Evolutionary conservation across 129 eudicot genomes (phyloP).

Genomic region (Erigeron canadensis): DNA sequence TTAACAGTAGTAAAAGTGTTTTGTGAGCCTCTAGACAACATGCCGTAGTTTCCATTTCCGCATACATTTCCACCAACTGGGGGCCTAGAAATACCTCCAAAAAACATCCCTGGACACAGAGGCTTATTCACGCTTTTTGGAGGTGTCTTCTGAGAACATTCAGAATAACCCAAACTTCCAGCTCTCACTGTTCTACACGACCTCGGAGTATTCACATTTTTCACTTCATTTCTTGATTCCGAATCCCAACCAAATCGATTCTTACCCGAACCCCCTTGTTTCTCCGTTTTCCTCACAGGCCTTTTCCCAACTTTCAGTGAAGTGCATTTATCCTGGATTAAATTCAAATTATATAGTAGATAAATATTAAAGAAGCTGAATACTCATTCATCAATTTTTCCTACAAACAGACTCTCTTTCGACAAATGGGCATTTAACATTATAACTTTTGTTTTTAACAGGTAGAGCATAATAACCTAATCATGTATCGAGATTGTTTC

Average conservation of each 20-base stretch:
- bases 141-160: constrained; percentile 67
- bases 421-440: too few relatives aligned
- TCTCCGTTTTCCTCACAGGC: constrained; percentile 73
- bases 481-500: neutral
- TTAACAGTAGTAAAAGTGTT: constrained; percentile 44
- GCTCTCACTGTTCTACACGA: constrained; percentile 53
- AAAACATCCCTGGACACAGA: constrained; percentile 54
- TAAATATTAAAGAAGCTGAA: too few relatives aligned
- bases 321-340: too few relatives aligned
- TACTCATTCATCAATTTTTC: too few relatives aligned
- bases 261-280: constrained; percentile 41
- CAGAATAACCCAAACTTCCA: constrained; percentile 50
- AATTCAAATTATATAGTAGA: too few relatives aligned
- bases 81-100: constrained; percentile 54
- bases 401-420: too few relatives aligned
- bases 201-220: constrained; percentile 53
- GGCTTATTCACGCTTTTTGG: constrained; percentile 88
- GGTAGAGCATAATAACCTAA: constrained; percentile 13
- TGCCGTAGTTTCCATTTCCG: constrained; percentile 43
- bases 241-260: constrained; percentile 57
- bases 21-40: constrained; percentile 61
- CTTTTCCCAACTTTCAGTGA: too few relatives aligned
- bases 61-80: constrained; percentile 47
- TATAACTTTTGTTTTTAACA: too few relatives aligned
- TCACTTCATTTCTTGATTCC: constrained; percentile 56